Conservation (phyloP, 148 eudicot species). For the Chenopodium berlandieri region DNA sequence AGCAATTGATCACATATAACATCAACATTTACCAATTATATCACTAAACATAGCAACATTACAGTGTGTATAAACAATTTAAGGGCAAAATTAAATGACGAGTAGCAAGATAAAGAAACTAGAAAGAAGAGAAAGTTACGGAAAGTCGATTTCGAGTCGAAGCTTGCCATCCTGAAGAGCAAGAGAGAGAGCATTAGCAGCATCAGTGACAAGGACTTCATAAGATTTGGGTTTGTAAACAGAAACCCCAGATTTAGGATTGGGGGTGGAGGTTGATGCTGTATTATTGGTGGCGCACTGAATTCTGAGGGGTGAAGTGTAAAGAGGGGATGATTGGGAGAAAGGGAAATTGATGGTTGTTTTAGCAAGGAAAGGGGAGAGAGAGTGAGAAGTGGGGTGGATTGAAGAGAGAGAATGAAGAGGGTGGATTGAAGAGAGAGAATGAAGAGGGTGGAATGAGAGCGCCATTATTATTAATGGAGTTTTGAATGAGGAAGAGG, state of each 20-base stretch:
- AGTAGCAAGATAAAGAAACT: no score
- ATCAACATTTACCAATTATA: not conserved
- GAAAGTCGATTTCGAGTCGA: slow-evolving; percentile 92
- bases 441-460: slow-evolving; percentile 2
- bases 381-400: slow-evolving; percentile 2
- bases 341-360: not conserved
- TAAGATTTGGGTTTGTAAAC: slow-evolving; percentile 91
- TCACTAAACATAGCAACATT: not conserved
- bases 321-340: slow-evolving; percentile 1
- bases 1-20: no score
- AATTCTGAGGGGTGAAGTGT: slow-evolving; percentile 26
- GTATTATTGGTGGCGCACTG: slow-evolving; percentile 45
- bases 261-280: slow-evolving; percentile 19
- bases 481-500: no score
- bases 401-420: not conserved
- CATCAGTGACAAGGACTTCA: slow-evolving; percentile 78
- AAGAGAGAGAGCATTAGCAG: slow-evolving; percentile 58
- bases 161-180: slow-evolving; percentile 71
- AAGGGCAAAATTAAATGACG: not conserved
- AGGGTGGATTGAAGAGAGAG: slow-evolving; percentile 9
- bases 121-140: slow-evolving; percentile 38
- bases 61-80: not conserved
- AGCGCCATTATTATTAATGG: slow-evolving; percentile 26
- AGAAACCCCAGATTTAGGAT: slow-evolving; percentile 62
- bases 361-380: not conserved